These are phyloP conservation scores for Paracamarosporium sp. DNA, from an alignment of 2,329 filamentous ascomycete species.

Conservation along the genomic window DNA sequence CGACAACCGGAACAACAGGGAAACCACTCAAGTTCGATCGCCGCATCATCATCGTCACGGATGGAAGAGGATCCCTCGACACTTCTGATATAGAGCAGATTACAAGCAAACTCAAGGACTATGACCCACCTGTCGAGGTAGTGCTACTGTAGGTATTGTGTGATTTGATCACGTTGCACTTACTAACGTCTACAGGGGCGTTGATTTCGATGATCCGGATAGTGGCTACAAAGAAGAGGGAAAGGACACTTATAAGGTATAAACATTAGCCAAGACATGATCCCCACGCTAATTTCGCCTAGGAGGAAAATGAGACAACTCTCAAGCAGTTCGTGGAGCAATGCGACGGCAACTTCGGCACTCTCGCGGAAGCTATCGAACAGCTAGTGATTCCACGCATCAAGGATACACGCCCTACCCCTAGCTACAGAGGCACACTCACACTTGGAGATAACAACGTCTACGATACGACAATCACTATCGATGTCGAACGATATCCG, in stretches of 20 bases:
- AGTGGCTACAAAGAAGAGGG: conserved; percentile 92
- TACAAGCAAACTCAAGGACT: conserved; percentile 73
- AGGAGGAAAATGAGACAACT: conserved; percentile 75
- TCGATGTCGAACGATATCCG: conserved; percentile 90
- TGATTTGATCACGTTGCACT: neutral
- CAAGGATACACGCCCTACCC: conserved; percentile 77
- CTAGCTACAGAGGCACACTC: conserved; percentile 79
- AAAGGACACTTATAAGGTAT: conserved; percentile 74
- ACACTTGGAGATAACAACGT: conserved; percentile 79
- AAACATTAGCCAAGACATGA: neutral
- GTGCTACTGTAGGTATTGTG: conserved; percentile 70
- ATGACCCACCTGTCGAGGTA: conserved; percentile 71
- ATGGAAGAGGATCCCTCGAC: conserved; percentile 77
- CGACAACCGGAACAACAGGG: conserved; percentile 73
- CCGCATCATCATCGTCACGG: conserved; percentile 80
- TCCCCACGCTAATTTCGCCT: conserved; percentile 19
- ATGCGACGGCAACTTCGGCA: conserved; percentile 79
- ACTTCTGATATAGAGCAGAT: conserved; percentile 75
- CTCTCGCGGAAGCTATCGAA: conserved; percentile 82
- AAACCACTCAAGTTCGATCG: conserved; percentile 45
- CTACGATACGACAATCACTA: conserved; percentile 77
- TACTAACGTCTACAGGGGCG: conserved; percentile 64
- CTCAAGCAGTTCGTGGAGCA: conserved; percentile 68
- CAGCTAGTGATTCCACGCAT: conserved; percentile 79
- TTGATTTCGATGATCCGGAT: conserved; percentile 92